Conservation (phyloP, 129 eudicot species). For the Cynara cardunculus region DNA sequence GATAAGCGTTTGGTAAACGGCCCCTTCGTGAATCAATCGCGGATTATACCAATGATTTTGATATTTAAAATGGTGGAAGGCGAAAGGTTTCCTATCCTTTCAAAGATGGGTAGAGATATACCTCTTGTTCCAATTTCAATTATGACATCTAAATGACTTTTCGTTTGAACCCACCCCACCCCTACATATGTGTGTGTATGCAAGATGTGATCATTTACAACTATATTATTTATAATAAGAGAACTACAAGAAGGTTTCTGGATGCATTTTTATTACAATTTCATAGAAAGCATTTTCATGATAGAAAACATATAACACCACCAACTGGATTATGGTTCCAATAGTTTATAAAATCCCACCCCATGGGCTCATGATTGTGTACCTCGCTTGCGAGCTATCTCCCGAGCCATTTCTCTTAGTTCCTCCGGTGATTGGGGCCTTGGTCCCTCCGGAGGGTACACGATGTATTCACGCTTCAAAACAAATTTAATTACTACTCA, state of each 20-base stretch:
- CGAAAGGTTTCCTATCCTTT: no score
- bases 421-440: conserved; percentile 95
- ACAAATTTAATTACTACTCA: background rate
- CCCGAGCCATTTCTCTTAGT: conserved; percentile 89
- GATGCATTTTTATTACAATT: conserved; percentile 17
- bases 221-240: conserved; percentile 7
- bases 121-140: no score
- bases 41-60: no score
- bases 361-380: conserved; percentile 22
- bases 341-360: background rate
- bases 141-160: no score
- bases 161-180: no score
- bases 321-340: background rate
- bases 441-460: conserved; percentile 86
- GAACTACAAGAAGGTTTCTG: background rate
- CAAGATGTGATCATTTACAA: background rate
- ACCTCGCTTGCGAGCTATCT: conserved; percentile 72
- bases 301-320: background rate
- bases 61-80: no score
- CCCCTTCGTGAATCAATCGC: no score
- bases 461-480: conserved; percentile 74
- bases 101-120: no score
- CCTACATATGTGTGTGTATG: background rate
- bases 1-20: no score
- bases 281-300: conserved; percentile 16